Evolutionary conservation across 2,329 filamentous ascomycete genomes (phyloP).

Genomic region (Dissoconium aciculare): DNA sequence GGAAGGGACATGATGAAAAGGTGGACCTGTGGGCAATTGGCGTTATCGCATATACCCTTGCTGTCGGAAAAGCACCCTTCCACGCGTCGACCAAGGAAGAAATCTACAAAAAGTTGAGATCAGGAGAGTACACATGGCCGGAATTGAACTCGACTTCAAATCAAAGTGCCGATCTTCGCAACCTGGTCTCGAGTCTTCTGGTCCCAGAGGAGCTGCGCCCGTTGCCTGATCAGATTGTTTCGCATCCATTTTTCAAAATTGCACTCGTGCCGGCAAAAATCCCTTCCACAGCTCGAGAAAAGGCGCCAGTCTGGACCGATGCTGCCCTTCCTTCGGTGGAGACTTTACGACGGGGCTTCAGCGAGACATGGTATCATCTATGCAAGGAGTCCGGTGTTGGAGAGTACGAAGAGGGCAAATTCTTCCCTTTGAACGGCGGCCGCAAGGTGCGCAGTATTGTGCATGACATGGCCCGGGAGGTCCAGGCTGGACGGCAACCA

Average conservation of each 20-base stretch:
- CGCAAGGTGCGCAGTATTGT: slow-evolving; percentile 35
- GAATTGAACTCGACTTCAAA: slow-evolving; percentile 49
- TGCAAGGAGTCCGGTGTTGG: slow-evolving; percentile 38
- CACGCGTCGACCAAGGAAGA: slow-evolving; percentile 81
- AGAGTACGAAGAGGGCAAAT: slow-evolving; percentile 32
- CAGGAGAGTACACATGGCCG: slow-evolving; percentile 70
- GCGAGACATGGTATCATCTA: slow-evolving; percentile 36
- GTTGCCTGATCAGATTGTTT: slow-evolving; percentile 61
- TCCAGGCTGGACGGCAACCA: slow-evolving; percentile 32
- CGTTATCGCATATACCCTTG: slow-evolving; percentile 96
- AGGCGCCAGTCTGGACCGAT: slow-evolving; percentile 34
- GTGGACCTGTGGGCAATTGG: slow-evolving; percentile 98
- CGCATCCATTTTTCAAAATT: slow-evolving; percentile 63
- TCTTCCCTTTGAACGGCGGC: slow-evolving; percentile 33
- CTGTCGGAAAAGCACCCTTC: slow-evolving; percentile 90
- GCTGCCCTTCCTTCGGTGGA: slow-evolving; percentile 29
- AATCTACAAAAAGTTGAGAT: slow-evolving; percentile 56
- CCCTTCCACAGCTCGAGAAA: slow-evolving; percentile 30
- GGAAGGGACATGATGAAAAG: slow-evolving; percentile 90
- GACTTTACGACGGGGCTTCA: slow-evolving; percentile 33
- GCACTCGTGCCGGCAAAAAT: slow-evolving; percentile 53
- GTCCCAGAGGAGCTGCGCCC: slow-evolving; percentile 61
- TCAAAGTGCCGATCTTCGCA: slow-evolving; percentile 63
- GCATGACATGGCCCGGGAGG: slow-evolving; percentile 35
- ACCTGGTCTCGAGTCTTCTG: slow-evolving; percentile 61